These are phyloP conservation scores for Ceratocystis lukuohia DNA, from an alignment of 2,329 filamentous ascomycete species.

Conservation along the genomic window DNA sequence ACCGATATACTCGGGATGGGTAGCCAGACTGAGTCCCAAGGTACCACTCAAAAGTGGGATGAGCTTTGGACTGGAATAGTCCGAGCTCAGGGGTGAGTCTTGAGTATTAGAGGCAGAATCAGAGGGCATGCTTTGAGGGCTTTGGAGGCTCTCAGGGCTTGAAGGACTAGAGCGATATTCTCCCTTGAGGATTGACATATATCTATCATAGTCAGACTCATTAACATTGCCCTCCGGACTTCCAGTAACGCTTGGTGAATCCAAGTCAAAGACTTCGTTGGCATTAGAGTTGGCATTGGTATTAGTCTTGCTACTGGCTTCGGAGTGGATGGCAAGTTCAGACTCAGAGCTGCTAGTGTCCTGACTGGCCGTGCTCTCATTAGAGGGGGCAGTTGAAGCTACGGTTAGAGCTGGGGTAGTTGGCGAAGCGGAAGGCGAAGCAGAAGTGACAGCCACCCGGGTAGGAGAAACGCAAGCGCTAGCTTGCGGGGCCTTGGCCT, in stretches of 20 bases:
- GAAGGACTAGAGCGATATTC: slow-evolving; percentile 8
- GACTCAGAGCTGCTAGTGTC: not conserved
- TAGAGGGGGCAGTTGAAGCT: not conserved
- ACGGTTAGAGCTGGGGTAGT: not conserved
- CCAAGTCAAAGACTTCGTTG: slow-evolving; percentile 4
- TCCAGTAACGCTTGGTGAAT: not conserved
- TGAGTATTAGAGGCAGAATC: not conserved
- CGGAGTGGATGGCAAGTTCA: slow-evolving; percentile 1
- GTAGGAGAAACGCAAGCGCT: slow-evolving; percentile 8
- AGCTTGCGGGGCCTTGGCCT: slow-evolving; percentile 16
- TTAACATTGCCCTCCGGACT: not conserved
- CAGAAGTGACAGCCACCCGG: not conserved
- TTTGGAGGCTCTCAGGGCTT: not conserved
- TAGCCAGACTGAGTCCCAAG: slow-evolving; percentile 43
- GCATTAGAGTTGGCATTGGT: not conserved
- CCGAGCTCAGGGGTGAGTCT: slow-evolving; percentile 7
- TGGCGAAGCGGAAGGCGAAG: not conserved
- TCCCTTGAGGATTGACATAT: slow-evolving; percentile 15
- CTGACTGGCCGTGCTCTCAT: not conserved
- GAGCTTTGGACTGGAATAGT: slow-evolving; percentile 14
- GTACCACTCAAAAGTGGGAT: slow-evolving; percentile 29
- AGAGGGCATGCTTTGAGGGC: not conserved
- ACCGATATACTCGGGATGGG: slow-evolving; percentile 48
- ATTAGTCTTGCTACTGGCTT: not conserved
- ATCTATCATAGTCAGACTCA: slow-evolving; percentile 18